Evolutionary conservation across 2,329 filamentous ascomycete genomes (phyloP), one percentile per base, ranked within the genome.

Genomic region (Diaporthe sp.): DNA sequence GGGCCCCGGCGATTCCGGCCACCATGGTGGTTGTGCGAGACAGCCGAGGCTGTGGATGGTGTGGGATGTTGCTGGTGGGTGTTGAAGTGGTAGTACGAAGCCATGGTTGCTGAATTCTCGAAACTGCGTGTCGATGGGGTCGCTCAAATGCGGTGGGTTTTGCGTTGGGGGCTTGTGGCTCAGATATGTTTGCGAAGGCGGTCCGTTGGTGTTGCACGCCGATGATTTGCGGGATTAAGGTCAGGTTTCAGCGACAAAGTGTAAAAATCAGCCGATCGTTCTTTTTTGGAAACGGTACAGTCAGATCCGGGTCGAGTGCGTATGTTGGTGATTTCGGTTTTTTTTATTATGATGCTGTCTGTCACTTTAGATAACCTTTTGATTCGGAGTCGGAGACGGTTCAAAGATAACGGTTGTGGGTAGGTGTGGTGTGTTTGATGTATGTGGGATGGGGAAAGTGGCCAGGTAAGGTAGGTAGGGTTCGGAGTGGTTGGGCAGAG

Each of bases 1-100:
- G 95, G 94, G 58, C 93, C 94, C 82, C 96, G 92, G 82, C 96
- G 94, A 84, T 94, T 96, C 82, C 96, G 95, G 81, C 94, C 94
- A 82, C 92, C 93, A 84, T 97, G 94, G 86, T 96, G 93, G 85
- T 91, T 93, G 87, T 97, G 94, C 78, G 92, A 89, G 81, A 89
- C 85, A 57, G 86, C 87, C 80, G 87, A 88, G 75, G 88, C 86
- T 74, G 87, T 85, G 78, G 87, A 85, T 65, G 92, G 87, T 76
- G 89, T 89, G 77, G 88, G 86, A 79, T 91, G 88, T 80, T 89
- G 89, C 79, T 90, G 87, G 83, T 92, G 90, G 78, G 88, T 84
- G 83, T 88, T 88, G 86, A 88, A 92, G 82, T 90, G 88, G 82
- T 92, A 92, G 85, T 92, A 93, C 82, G 89, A 87, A 85, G 91